These are phyloP conservation scores for Brettanomyces sp. DNA, from an alignment of 805 yeast species.

Conservation along the genomic window DNA sequence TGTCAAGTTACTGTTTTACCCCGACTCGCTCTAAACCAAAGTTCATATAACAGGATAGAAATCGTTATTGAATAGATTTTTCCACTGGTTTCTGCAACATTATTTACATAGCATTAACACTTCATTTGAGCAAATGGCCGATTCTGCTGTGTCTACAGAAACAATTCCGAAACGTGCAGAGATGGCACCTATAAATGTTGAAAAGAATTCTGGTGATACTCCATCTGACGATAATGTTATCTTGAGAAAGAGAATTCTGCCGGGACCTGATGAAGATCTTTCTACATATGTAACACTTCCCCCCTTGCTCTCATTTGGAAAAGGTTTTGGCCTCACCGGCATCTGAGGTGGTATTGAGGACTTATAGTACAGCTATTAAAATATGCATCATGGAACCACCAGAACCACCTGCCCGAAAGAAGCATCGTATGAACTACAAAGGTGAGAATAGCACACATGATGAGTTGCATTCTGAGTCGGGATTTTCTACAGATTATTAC, in stretches of 20 bases:
- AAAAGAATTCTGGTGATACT: no score
- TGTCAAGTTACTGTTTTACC: no score
- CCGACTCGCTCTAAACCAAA: no score
- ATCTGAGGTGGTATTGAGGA: constrained; percentile 36
- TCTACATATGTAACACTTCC: constrained; percentile 25
- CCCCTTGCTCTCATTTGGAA: constrained; percentile 41
- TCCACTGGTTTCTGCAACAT: no score
- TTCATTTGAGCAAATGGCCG: neutral
- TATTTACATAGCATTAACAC: no score
- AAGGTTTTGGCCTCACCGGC: constrained; percentile 42
- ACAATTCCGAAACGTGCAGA: no score
- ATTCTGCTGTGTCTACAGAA: no score
- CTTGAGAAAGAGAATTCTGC: neutral
- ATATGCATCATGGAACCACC: constrained; percentile 26
- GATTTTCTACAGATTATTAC: constrained; percentile 9
- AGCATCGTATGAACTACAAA: constrained; percentile 2
- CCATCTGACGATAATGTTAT: no score
- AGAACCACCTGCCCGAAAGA: constrained; percentile 6
- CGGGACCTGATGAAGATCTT: constrained; percentile 8
- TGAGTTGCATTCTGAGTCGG: neutral
- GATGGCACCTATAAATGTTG: no score
- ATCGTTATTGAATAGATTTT: no score
- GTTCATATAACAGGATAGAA: no score
- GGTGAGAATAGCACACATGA: no score
- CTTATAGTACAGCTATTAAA: constrained; percentile 43